phyloP scores from a whole-genome alignment of 2,329 filamentous ascomycete genomes.

The Mycosphaerella sp. region DNA sequence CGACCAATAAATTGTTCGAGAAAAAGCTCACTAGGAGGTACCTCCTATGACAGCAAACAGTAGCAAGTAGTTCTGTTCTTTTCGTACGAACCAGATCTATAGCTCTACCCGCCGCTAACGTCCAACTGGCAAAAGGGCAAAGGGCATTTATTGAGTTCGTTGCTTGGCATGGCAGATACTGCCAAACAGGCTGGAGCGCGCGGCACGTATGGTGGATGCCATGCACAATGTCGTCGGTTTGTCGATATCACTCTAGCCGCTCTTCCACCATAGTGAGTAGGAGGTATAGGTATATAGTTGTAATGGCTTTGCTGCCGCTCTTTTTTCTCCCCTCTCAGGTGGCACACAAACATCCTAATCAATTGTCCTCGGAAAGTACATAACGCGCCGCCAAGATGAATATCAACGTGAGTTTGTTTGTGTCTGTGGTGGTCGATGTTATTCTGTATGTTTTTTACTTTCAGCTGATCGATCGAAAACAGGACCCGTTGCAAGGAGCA shows the following conservation, averaged over 20 bases:
- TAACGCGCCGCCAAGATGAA: conserved; percentile 17
- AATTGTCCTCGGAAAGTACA: too few species aligned
- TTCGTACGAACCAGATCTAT: background rate
- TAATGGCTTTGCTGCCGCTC: background rate
- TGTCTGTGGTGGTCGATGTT: background rate
- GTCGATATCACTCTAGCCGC: background rate
- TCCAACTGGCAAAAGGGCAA: background rate
- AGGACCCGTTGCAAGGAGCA: conserved; percentile 20
- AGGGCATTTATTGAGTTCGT: background rate
- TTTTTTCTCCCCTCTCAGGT: background rate
- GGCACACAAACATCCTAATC: background rate
- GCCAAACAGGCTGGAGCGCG: background rate
- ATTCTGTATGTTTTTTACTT: background rate
- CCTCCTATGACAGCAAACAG: too few species aligned
- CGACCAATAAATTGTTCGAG: background rate
- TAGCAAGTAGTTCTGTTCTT: background rate
- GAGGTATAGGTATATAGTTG: background rate
- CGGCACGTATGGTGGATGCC: background rate
- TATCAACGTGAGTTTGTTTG: conserved; percentile 21
- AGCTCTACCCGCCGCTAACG: background rate
- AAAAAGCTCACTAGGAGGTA: too few species aligned
- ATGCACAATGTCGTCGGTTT: background rate
- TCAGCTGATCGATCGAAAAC: background rate
- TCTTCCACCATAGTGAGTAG: background rate
- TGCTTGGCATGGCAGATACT: background rate